phyloP scores from a whole-genome alignment of 2,329 filamentous ascomycete species.

The Colletotrichum navitas region DNA sequence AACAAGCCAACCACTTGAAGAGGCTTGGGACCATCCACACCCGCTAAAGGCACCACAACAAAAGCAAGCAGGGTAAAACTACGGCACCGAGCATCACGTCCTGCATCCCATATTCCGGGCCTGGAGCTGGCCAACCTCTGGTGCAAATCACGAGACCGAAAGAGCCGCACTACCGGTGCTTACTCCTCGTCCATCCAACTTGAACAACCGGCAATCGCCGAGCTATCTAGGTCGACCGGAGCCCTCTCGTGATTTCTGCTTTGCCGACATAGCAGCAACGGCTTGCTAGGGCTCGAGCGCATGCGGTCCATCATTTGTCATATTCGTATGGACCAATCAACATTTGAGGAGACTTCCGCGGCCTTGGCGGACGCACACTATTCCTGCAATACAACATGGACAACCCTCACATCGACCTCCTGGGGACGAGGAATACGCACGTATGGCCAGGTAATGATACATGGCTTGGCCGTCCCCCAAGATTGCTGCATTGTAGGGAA shows the following conservation, averaged over 20 bases:
- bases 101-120: neutral
- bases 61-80: constrained; percentile 23
- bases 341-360: constrained; percentile 35
- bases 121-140: neutral
- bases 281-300: constrained; percentile 25
- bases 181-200: neutral
- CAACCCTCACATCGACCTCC: neutral
- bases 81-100: constrained; percentile 16
- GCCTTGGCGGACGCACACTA: constrained; percentile 27
- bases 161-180: constrained; percentile 9
- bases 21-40: constrained; percentile 14
- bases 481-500: constrained; percentile 8
- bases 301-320: constrained; percentile 27
- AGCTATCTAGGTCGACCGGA: neutral
- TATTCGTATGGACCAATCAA: constrained; percentile 11
- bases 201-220: neutral
- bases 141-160: neutral
- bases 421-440: constrained; percentile 15
- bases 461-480: neutral
- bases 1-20: constrained; percentile 2
- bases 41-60: constrained; percentile 12
- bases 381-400: constrained; percentile 22
- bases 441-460: constrained; percentile 20
- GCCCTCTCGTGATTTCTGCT: constrained; percentile 2
- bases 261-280: constrained; percentile 10